Evolutionary conservation across 441 rosid species (phyloP).

Genomic region (Aleurites moluccanus): DNA sequence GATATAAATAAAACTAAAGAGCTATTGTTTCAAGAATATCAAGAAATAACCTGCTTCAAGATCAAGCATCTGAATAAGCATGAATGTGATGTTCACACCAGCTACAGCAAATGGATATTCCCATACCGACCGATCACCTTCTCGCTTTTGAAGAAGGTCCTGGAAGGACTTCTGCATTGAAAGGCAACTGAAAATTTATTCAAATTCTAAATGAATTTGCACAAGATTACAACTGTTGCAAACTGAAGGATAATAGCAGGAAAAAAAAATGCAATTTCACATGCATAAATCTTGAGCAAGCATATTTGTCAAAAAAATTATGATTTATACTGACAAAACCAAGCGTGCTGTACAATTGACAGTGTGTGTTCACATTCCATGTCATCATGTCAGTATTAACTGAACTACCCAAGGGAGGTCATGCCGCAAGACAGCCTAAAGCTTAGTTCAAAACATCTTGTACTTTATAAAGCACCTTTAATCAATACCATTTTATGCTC

Average conservation of each 20-base stretch:
- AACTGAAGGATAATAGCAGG: neutral
- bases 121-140: slow-evolving; percentile 89
- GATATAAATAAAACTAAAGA: neutral
- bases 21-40: neutral
- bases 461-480: neutral
- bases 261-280: neutral
- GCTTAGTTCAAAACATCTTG: neutral
- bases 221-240: neutral
- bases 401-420: neutral
- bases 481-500: neutral
- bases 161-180: slow-evolving; percentile 71
- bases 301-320: neutral
- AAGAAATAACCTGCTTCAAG: slow-evolving; percentile 76
- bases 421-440: neutral
- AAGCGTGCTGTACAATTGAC: neutral
- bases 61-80: slow-evolving; percentile 96
- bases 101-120: slow-evolving; percentile 98
- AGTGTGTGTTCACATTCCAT: neutral
- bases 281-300: neutral
- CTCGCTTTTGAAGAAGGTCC: slow-evolving; percentile 81
- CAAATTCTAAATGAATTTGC: neutral
- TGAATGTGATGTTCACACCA: slow-evolving; percentile 87
- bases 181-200: neutral
- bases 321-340: neutral
- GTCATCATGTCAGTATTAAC: neutral